These are phyloP conservation scores for Crithidia bombi DNA, from an alignment of 208 protist genomes.

Conservation along the genomic window DNA sequence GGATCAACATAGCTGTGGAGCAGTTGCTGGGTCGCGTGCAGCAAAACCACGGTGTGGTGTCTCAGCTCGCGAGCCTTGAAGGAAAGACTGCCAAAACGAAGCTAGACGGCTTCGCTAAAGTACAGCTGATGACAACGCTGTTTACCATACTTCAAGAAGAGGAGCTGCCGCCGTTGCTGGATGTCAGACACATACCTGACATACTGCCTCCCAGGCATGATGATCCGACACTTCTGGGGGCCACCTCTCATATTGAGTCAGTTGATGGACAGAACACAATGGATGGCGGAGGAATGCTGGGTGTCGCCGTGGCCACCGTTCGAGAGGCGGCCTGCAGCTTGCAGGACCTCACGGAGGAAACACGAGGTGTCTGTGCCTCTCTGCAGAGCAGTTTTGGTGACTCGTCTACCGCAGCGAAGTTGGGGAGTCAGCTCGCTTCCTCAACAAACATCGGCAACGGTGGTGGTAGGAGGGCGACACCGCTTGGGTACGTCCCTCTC, in stretches of 20 bases:
- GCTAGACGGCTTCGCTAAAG: neutral
- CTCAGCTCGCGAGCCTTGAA: neutral
- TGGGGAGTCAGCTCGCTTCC: too few species aligned
- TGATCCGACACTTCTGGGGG: neutral
- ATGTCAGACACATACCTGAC: neutral
- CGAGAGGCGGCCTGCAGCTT: constrained; percentile 5
- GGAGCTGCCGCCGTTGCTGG: constrained; percentile 21
- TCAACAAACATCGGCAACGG: too few species aligned
- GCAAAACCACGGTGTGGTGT: neutral
- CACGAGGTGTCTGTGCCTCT: constrained; percentile 1
- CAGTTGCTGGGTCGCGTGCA: neutral
- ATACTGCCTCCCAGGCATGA: too few species aligned
- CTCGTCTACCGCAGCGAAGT: neutral
- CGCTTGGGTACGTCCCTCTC: neutral
- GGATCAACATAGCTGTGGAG: neutral
- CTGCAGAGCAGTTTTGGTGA: constrained; percentile 23
- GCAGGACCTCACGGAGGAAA: neutral
- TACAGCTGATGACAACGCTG: constrained; percentile 2
- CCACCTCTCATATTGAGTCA: neutral
- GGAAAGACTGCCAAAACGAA: neutral
- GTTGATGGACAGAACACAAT: too few species aligned
- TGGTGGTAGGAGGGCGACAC: neutral
- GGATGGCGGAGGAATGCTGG: neutral
- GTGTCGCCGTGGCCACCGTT: constrained; percentile 8
- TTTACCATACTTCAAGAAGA: constrained; percentile 2